phyloP scores from a whole-genome alignment of 805 yeast genomes.

The Clavispora phyllophila region DNA sequence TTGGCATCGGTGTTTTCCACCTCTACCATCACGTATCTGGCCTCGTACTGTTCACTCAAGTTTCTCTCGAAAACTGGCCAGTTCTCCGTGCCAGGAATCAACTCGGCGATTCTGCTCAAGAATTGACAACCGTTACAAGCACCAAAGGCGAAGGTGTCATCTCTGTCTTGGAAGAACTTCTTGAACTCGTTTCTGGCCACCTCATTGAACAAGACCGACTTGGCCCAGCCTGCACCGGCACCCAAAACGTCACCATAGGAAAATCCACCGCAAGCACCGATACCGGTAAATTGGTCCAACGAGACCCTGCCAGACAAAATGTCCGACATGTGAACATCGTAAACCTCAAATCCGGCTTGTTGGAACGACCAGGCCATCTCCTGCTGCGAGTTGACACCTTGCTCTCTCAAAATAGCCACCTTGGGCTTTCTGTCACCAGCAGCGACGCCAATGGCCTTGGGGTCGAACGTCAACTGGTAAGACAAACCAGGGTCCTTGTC shows the following conservation, averaged over 20 bases:
- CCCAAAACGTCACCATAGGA: conserved; percentile 98
- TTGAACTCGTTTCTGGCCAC: conserved; percentile 70
- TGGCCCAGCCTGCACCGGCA: conserved; percentile 99
- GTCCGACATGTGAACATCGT: conserved; percentile 97
- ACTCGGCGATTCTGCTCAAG: conserved; percentile 73
- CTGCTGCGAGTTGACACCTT: conserved; percentile 96
- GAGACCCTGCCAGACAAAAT: conserved; percentile 66
- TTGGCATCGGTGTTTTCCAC: conserved; percentile 47
- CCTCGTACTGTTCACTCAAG: conserved; percentile 91
- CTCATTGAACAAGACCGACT: conserved; percentile 83
- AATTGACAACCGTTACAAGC: conserved; percentile 99
- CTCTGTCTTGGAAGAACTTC: conserved; percentile 77
- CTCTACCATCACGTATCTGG: conserved; percentile 87
- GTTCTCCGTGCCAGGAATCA: conserved; percentile 88
- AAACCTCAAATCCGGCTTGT: conserved; percentile 90
- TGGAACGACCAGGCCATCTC: conserved; percentile 98
- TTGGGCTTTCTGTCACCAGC: conserved; percentile 52
- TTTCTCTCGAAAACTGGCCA: conserved; percentile 97
- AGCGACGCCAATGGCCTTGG: conserved; percentile 42
- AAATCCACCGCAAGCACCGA: conserved; percentile 99
- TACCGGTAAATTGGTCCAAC: conserved; percentile 77
- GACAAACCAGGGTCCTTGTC: conserved; percentile 86
- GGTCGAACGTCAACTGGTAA: conserved; percentile 70
- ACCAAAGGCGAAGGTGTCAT: conserved; percentile 94
- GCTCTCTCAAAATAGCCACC: conserved; percentile 96